Conservation (phyloP, 768 basidiomycete species). For the Auriscalpium microsporum region DNA sequence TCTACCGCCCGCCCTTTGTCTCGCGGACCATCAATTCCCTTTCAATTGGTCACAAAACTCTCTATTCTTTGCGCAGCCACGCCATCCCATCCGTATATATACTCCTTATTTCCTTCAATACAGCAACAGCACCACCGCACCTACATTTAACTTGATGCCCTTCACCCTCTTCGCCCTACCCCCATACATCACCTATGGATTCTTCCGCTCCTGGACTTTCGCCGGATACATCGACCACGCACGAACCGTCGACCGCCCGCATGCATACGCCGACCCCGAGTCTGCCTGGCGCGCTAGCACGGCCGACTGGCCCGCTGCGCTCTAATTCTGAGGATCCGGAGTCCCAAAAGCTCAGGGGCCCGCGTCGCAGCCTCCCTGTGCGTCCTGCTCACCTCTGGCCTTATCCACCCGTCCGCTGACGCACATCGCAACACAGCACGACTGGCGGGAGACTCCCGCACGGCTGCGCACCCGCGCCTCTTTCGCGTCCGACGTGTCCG, state of each 20-base stretch:
- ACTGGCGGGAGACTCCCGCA: too few relatives aligned
- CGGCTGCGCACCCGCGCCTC: too few relatives aligned
- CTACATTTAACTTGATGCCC: background rate
- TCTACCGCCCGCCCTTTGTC: background rate
- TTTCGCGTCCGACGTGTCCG: too few relatives aligned
- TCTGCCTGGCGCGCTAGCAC: background rate
- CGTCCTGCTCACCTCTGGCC: too few relatives aligned
- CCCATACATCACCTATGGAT: background rate
- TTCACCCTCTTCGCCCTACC: background rate
- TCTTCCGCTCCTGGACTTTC: background rate
- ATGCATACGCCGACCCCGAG: background rate
- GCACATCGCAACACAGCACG: too few relatives aligned
- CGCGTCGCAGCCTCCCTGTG: too few relatives aligned
- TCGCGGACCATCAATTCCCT: background rate
- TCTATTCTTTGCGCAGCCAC: background rate
- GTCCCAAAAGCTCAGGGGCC: too few relatives aligned
- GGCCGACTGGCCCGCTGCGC: too few relatives aligned
- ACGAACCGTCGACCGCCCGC: background rate
- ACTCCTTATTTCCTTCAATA: background rate
- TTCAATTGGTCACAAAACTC: background rate
- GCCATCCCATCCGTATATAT: background rate
- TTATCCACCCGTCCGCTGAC: too few relatives aligned
- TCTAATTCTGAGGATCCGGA: too few relatives aligned
- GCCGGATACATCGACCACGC: background rate
- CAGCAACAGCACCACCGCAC: background rate